Evolutionary conservation across 495 filamentous ascomycete species (phyloP).

Genomic region (Daldinia childiae): DNA sequence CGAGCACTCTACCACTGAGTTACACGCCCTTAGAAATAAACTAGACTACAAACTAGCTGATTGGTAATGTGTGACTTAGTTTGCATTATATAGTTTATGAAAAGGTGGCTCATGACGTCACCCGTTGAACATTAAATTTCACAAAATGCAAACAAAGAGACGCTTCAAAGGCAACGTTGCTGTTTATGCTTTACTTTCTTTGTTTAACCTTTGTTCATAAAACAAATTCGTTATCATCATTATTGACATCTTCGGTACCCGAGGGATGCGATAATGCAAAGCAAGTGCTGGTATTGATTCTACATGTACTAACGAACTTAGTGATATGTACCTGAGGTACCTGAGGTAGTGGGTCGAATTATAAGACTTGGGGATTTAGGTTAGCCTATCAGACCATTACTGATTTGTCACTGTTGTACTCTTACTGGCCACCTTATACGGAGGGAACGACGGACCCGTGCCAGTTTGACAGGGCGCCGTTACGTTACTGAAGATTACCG

Average conservation of each 20-base stretch:
- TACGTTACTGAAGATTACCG: neutral
- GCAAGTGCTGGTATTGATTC: neutral
- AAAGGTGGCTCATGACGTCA: neutral
- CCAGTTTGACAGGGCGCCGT: neutral
- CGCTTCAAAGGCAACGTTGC: neutral
- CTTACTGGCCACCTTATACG: neutral
- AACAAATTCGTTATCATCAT: neutral
- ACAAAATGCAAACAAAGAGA: neutral
- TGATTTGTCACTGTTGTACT: neutral
- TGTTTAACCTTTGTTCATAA: neutral
- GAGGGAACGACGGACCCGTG: neutral
- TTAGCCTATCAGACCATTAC: neutral
- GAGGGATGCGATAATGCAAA: neutral
- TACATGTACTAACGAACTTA: neutral
- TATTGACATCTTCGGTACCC: neutral
- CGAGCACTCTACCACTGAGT: conserved; percentile 47
- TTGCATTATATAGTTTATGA: neutral
- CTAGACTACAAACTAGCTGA: neutral
- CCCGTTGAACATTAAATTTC: neutral
- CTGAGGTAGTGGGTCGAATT: neutral
- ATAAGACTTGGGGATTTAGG: neutral
- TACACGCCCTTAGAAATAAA: conserved; percentile 23
- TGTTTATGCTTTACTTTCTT: neutral
- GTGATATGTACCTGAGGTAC: no score
- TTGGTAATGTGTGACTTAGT: no score